Conservation (phyloP, 2,329 filamentous ascomycete species). For the Clathrospora elynae region DNA sequence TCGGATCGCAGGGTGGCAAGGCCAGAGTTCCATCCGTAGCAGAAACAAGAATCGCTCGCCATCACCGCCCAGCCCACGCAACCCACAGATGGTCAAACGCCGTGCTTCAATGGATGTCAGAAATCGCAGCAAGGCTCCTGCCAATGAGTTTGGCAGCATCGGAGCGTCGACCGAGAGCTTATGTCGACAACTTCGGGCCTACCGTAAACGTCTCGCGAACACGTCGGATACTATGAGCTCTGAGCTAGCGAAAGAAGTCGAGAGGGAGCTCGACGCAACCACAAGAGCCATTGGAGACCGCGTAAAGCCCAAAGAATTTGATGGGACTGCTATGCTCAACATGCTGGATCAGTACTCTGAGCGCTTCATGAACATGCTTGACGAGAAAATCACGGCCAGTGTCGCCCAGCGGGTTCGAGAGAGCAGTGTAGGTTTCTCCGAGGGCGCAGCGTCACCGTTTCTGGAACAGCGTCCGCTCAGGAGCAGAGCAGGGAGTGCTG, state of each 20-base stretch:
- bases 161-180: constrained; percentile 59
- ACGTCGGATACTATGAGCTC: constrained; percentile 53
- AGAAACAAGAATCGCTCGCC: constrained; percentile 49
- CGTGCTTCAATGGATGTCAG: constrained; percentile 59
- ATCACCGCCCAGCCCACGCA: constrained; percentile 49
- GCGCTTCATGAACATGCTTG: constrained; percentile 70
- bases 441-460: constrained; percentile 22
- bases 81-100: constrained; percentile 46
- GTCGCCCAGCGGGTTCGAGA: constrained; percentile 45
- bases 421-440: constrained; percentile 38
- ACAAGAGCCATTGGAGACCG: constrained; percentile 52
- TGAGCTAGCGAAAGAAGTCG: constrained; percentile 59
- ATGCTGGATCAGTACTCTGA: constrained; percentile 78
- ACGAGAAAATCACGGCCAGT: constrained; percentile 66
- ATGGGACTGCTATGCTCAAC: constrained; percentile 55
- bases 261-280: constrained; percentile 61
- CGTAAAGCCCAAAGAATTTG: constrained; percentile 48
- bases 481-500: constrained; percentile 13
- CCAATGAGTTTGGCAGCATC: constrained; percentile 43
- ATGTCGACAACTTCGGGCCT: constrained; percentile 61
- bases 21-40: constrained; percentile 27
- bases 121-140: constrained; percentile 52
- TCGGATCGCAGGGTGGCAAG: constrained; percentile 22
- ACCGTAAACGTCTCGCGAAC: constrained; percentile 62
- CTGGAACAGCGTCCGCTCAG: constrained; percentile 12